A percentile compares a stretch with the other conserved stretches of the same genome.
Evolutionary conservation across 2,329 filamentous ascomycete species (phyloP).

Genomic region (Pyrenophora graminea): DNA sequence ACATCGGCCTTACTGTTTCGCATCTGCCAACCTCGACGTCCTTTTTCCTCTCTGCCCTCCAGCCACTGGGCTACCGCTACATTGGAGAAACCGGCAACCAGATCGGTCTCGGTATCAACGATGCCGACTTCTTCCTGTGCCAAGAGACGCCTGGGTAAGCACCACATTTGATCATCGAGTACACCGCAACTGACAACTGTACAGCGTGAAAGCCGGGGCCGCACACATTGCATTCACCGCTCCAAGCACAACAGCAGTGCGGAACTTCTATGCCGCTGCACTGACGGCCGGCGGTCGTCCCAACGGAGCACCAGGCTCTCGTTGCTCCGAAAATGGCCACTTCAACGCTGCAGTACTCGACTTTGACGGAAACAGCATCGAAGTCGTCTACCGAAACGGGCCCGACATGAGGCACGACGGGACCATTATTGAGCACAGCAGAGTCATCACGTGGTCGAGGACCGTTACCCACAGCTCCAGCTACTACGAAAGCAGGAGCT

Average conservation of each 20-base stretch:
- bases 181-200: conserved; percentile 27
- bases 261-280: conserved; percentile 72
- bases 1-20: conserved; percentile 70
- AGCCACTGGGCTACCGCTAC: conserved; percentile 77
- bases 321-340: conserved; percentile 59
- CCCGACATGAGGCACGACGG: conserved; percentile 46
- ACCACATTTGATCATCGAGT: conserved; percentile 17
- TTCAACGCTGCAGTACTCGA: conserved; percentile 71
- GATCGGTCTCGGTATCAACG: conserved; percentile 63
- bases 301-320: conserved; percentile 60
- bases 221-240: conserved; percentile 72
- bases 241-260: conserved; percentile 65
- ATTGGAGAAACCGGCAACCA: conserved; percentile 65
- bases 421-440: conserved; percentile 49
- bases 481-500: conserved; percentile 38
- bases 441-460: conserved; percentile 50
- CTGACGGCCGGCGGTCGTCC: conserved; percentile 66
- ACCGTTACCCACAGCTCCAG: conserved; percentile 40
- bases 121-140: conserved; percentile 67
- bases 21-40: conserved; percentile 79
- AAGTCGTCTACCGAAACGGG: conserved; percentile 67
- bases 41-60: conserved; percentile 79
- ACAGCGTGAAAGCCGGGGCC: conserved; percentile 55
- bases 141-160: conserved; percentile 63
- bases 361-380: conserved; percentile 82